Evolutionary conservation across 768 basidiomycete species (phyloP).

Genomic region (Leccinum truebloodii): DNA sequence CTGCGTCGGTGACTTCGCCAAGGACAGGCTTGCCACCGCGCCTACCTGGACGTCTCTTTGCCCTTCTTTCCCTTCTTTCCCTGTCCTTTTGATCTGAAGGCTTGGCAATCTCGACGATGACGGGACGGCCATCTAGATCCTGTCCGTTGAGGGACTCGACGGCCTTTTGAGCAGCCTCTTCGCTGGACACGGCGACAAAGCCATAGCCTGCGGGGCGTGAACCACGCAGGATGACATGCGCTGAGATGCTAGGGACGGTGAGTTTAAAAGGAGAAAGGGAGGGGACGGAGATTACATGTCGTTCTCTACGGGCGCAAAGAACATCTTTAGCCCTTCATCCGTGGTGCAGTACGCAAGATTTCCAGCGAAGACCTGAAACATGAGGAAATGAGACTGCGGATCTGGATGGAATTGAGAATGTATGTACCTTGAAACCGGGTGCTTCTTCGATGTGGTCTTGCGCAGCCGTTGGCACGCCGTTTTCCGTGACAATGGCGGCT

Average conservation of each 20-base stretch:
- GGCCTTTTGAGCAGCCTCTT: slow-evolving; percentile 84
- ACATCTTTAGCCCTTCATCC: slow-evolving; percentile 92
- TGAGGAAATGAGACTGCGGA: slow-evolving; percentile 19
- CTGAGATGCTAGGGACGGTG: slow-evolving; percentile 59
- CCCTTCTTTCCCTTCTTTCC: slow-evolving; percentile 75
- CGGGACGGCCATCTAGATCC: slow-evolving; percentile 85
- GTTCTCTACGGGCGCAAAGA: slow-evolving; percentile 85
- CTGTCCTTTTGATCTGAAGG: slow-evolving; percentile 82
- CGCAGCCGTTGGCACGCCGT: slow-evolving; percentile 80
- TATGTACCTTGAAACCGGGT: slow-evolving; percentile 73
- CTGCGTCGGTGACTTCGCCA: slow-evolving; percentile 88
- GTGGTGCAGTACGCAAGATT: slow-evolving; percentile 94
- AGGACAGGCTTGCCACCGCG: slow-evolving; percentile 85
- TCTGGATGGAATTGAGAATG: slow-evolving; percentile 7
- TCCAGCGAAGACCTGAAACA: slow-evolving; percentile 82
- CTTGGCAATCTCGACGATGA: slow-evolving; percentile 93
- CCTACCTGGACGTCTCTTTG: slow-evolving; percentile 81
- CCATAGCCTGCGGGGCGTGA: slow-evolving; percentile 88
- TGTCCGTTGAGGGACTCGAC: slow-evolving; percentile 84
- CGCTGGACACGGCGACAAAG: slow-evolving; percentile 81
- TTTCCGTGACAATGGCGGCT: slow-evolving; percentile 79
- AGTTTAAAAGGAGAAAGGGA: slow-evolving; percentile 3
- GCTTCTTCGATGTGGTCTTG: slow-evolving; percentile 72
- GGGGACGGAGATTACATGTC: slow-evolving; percentile 69
- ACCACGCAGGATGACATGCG: slow-evolving; percentile 85